These are phyloP conservation scores for Dissophora globulifera DNA, from an alignment of 192 early-diverging fungal species.

Conservation along the genomic window DNA sequence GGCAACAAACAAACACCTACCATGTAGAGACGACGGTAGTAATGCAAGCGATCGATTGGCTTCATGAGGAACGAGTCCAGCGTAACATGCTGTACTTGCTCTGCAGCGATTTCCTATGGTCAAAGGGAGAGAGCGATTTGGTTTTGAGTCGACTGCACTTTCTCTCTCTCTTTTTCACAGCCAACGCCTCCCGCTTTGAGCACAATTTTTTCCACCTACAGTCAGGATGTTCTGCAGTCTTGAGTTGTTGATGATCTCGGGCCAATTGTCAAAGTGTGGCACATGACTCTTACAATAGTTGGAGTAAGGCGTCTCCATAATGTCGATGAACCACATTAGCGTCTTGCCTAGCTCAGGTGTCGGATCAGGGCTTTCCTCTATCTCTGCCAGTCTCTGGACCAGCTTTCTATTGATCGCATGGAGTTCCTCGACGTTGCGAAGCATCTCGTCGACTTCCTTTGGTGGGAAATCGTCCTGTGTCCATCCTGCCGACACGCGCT, in stretches of 20 bases:
- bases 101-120: slow-evolving; percentile 56
- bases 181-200: no score
- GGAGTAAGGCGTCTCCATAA: slow-evolving; percentile 65
- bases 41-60: slow-evolving; percentile 63
- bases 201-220: slow-evolving; percentile 54
- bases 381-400: slow-evolving; percentile 12
- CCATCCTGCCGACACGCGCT: slow-evolving; percentile 65
- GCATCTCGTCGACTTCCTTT: slow-evolving; percentile 59
- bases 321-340: slow-evolving; percentile 52
- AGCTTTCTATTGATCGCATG: slow-evolving; percentile 57
- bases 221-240: slow-evolving; percentile 53
- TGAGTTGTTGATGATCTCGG: slow-evolving; percentile 57
- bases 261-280: slow-evolving; percentile 55
- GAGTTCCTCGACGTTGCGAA: slow-evolving; percentile 56
- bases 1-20: slow-evolving; percentile 21
- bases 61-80: slow-evolving; percentile 62
- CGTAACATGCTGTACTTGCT: slow-evolving; percentile 56
- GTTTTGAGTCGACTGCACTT: neutral
- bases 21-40: slow-evolving; percentile 66
- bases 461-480: slow-evolving; percentile 57
- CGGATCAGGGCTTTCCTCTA: slow-evolving; percentile 6
- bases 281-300: slow-evolving; percentile 61
- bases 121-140: neutral
- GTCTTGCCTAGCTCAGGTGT: neutral
- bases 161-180: no score